Conservation (phyloP, 495 filamentous ascomycete species). For the Hypoxylon perforatum region DNA sequence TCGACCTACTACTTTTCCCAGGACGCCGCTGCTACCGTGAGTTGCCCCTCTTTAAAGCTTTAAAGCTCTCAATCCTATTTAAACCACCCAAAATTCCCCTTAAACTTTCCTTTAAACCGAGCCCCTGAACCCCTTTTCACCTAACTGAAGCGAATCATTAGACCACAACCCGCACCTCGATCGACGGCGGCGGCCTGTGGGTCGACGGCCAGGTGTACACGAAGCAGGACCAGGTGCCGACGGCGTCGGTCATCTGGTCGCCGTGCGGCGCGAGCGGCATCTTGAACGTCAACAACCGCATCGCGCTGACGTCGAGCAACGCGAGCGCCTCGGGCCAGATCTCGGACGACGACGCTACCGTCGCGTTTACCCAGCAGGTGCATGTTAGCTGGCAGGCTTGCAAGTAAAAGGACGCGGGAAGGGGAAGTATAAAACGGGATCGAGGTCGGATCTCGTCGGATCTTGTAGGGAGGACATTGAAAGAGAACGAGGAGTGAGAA, state of each 20-base stretch:
- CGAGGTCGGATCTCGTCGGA: no score
- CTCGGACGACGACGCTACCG: constrained; percentile 67
- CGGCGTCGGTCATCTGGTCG: constrained; percentile 65
- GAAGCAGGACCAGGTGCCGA: constrained; percentile 64
- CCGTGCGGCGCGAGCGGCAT: constrained; percentile 66
- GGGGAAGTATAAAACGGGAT: background rate
- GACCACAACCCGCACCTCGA: constrained; percentile 63
- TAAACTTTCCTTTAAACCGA: no score
- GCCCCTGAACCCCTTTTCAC: background rate
- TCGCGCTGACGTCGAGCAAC: constrained; percentile 60
- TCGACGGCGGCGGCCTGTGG: constrained; percentile 60
- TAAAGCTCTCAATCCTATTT: no score
- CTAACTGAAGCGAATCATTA: constrained; percentile 31
- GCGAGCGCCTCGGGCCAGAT: constrained; percentile 57
- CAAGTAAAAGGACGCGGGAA: constrained; percentile 29
- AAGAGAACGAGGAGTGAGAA: background rate
- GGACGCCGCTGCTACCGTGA: constrained; percentile 54
- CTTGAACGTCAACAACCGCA: constrained; percentile 70
- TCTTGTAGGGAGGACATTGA: background rate
- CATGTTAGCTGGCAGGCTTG: constrained; percentile 64
- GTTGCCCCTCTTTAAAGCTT: no score
- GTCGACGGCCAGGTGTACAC: constrained; percentile 64
- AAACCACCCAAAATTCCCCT: no score
- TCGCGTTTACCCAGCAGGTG: constrained; percentile 66
- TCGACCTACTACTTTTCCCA: constrained; percentile 70